Base-by-base conservation (phyloP, 805 yeast genomes). In the Yamadazyma phyllophila region DNA sequence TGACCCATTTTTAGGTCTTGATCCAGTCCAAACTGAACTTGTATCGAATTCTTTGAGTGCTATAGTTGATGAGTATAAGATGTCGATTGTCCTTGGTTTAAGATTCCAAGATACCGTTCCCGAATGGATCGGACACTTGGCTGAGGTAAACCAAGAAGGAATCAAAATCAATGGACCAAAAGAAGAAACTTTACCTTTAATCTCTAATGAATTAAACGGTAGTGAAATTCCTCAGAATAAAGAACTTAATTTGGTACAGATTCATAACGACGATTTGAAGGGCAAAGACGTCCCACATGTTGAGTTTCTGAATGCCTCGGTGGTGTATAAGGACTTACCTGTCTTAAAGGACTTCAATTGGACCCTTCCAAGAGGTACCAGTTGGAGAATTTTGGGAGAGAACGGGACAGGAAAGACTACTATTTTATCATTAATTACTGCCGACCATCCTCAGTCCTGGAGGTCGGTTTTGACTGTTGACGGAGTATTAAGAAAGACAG, bases 381-480 rank as follows among this genome's bases (percentile, higher is more conserved):
- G 80, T 57, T 89, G 97, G 96, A 95, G 94, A 59, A 74, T 92
- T 26, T 70, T 85, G 46, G 99, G 99, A 2, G 79, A 81, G 47
- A 92, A 94, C 54, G 99, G 99, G 1, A 77, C 95, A 0, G 99
- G 99, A 0, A 92, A 92, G 62, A 87, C 97, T 1, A 94, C 99
- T 0, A 66, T 92, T 17, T 65, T 94, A 12, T 81, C 97, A 2
- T 62, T 94, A 38, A 73, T 92, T 26, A 90, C 96, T 0, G 90
- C 96, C 3, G 99, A 92, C 56, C 99, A 92, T 61, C 99, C 99
- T 1, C 97, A 92, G 65, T 83, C 97, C 1, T 92, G 98, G 98
- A 83, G 81, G 53, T 75, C 80, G 4, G 79, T 76, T 16, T 74
- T 94, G 16, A 64, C 69, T 7, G 69, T 89, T 38, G 75, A 85